Evolutionary conservation across 2,329 filamentous ascomycete genomes (phyloP).

Genomic region (Trichoderma citrinoviride): DNA sequence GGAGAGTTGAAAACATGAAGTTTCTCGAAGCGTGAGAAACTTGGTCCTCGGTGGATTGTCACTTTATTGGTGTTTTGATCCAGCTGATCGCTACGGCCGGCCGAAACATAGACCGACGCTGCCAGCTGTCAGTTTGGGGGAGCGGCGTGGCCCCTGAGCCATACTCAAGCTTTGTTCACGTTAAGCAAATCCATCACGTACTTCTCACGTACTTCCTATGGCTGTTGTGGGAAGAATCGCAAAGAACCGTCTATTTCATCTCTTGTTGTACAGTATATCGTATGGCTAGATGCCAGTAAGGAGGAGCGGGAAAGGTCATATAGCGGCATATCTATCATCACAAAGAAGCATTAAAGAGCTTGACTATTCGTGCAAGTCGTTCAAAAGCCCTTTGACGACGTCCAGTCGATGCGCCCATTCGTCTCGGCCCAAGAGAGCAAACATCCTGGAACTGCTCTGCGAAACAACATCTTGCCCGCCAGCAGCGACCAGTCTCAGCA

Average conservation of each 20-base stretch:
- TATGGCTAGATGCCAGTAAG: background rate
- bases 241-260: background rate
- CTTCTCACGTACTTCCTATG: background rate
- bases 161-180: no score
- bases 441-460: slow-evolving; percentile 32
- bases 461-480: slow-evolving; percentile 32
- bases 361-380: slow-evolving; percentile 13
- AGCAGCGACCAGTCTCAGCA: slow-evolving; percentile 34
- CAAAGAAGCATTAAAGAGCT: background rate
- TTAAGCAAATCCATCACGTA: no score
- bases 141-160: background rate
- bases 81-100: no score
- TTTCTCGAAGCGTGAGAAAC: background rate
- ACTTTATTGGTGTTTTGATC: background rate
- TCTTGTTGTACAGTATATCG: background rate
- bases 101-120: background rate
- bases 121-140: background rate
- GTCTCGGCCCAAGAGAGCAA: slow-evolving; percentile 37
- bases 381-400: slow-evolving; percentile 27
- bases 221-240: background rate
- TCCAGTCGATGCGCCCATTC: slow-evolving; percentile 35
- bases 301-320: background rate
- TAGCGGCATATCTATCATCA: background rate
- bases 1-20: background rate
- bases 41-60: background rate